Evolutionary conservation across 2,329 filamentous ascomycete species (phyloP), one percentile per base, ranked within the genome.

Genomic region (Hortaea werneckii): DNA sequence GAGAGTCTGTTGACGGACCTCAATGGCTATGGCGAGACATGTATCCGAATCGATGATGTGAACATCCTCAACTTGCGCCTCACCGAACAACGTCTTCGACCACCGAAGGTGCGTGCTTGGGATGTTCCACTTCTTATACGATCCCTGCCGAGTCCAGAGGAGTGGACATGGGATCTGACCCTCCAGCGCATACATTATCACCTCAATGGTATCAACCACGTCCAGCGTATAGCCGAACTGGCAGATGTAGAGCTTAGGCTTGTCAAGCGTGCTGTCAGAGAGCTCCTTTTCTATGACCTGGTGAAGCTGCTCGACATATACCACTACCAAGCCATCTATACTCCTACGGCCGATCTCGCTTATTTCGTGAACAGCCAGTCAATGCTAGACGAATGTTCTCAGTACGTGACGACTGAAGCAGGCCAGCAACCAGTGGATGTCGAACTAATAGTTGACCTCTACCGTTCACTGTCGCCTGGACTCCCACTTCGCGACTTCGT

Each of bases 1-100:
- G 85, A 90, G 70, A 87, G 85, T 54, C 68, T 98, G 54, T 75
- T 96, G 55, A 88, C 95, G 67, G 89, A 98, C 63, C 63, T 98
- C 55, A 95, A 96, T 62, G 94, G 94, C 58, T 98, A 95, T 61
- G 89, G 87, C 61, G 92, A 98, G 70, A 95, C 89, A 74, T 62
- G 57, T 41, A 54, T 59, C 13, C 50, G 54, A 12, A 44, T 62
- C 27, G 46, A 54, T 32, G 49, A 48, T 13, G 39, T 47, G 10
- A 51, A 59, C 41, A 54, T 60, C 7, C 49, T 63, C 35, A 62
- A 62, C 46, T 44, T 63, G n/a, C 53, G 55, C 11, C 42, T 61
- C 28, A 47, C 52, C 34, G 35, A 35, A 20, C 81, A 86, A 40
- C 84, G 90, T 58, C 74, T 80, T 1, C 78, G 81, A 11, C 89